A percentile compares a stretch with the other conserved stretches of the same genome.
phyloP scores from a whole-genome alignment of 352 stramenopile species.

The Phytophthora palmivora region DNA sequence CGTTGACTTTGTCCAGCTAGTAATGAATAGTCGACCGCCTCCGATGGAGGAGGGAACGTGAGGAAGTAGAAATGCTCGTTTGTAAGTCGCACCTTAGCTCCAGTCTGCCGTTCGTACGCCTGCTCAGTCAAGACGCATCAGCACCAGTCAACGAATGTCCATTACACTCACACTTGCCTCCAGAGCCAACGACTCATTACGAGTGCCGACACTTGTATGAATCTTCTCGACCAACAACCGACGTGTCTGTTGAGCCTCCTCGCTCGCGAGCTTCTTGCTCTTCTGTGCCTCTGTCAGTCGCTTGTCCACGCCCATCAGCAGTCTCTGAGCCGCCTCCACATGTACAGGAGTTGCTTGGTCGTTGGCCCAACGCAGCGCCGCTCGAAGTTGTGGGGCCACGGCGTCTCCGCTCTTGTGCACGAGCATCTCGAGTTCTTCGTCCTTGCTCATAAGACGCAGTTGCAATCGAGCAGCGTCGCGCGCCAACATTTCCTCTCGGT shows the following conservation, averaged over 20 bases:
- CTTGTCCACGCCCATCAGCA: conserved; percentile 50
- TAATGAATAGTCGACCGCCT: conserved; percentile 30
- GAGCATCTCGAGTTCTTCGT: conserved; percentile 62
- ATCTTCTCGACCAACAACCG: conserved; percentile 65
- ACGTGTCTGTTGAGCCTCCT: conserved; percentile 51
- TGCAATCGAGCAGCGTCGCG: conserved; percentile 51
- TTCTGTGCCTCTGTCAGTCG: conserved; percentile 49
- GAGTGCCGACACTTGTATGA: conserved; percentile 65
- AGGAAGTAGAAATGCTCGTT: conserved; percentile 79
- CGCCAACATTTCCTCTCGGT: conserved; percentile 59
- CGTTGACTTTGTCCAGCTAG: conserved; percentile 37
- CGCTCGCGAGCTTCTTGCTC: conserved; percentile 44
- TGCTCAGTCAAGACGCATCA: conserved; percentile 14
- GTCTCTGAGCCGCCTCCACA: conserved; percentile 40
- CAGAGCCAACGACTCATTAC: conserved; percentile 73
- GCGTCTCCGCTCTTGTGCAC: conserved; percentile 54
- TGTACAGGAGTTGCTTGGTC: conserved; percentile 35
- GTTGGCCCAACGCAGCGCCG: conserved; percentile 57
- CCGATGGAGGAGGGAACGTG: conserved; percentile 47
- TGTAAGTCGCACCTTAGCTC: conserved; percentile 60
- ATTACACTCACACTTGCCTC: conserved; percentile 30
- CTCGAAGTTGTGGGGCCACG: conserved; percentile 47
- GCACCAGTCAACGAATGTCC: neutral
- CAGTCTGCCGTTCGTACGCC: conserved; percentile 70
- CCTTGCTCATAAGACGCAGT: conserved; percentile 61